Conservation (phyloP, 176 grass and related monocot species). For the Cenchrus purpureus region DNA sequence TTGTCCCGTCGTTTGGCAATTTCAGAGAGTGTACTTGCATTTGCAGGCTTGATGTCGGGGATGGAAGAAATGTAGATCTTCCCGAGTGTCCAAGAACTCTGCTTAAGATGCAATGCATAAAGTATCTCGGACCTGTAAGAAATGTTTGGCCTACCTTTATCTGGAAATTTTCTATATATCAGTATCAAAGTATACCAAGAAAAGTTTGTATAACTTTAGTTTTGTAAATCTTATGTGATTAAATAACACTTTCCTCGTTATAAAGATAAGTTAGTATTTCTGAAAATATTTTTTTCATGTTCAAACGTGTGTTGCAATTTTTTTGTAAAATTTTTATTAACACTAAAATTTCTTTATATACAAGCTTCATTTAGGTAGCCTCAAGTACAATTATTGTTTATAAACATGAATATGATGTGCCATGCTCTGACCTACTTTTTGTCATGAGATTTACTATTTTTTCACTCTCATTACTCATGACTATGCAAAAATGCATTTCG, state of each 20-base stretch:
- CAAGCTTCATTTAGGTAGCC: background rate
- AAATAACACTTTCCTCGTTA: background rate
- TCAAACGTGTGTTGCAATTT: background rate
- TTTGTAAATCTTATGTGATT: background rate
- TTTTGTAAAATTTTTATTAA: background rate
- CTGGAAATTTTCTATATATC: background rate
- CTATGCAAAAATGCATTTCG: background rate
- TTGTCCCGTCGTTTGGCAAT: background rate
- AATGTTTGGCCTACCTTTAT: background rate
- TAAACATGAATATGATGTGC: background rate
- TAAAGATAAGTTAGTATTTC: background rate
- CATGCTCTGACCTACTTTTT: background rate
- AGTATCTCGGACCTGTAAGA: constrained; percentile 95
- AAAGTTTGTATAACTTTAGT: constrained; percentile 7
- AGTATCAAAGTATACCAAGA: background rate
- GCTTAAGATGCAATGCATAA: constrained; percentile 80
- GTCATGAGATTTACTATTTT: background rate
- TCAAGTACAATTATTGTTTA: background rate
- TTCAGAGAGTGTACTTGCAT: background rate
- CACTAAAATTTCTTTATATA: background rate
- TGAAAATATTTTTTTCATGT: background rate
- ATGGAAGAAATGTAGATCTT: constrained; percentile 79
- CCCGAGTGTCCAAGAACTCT: constrained; percentile 66
- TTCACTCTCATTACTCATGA: background rate
- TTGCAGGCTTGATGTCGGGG: constrained; percentile 88